Evolutionary conservation across 352 stramenopile genomes (phyloP), one percentile per base, ranked within the genome.

Genomic region (Phytophthora agathidicida): DNA sequence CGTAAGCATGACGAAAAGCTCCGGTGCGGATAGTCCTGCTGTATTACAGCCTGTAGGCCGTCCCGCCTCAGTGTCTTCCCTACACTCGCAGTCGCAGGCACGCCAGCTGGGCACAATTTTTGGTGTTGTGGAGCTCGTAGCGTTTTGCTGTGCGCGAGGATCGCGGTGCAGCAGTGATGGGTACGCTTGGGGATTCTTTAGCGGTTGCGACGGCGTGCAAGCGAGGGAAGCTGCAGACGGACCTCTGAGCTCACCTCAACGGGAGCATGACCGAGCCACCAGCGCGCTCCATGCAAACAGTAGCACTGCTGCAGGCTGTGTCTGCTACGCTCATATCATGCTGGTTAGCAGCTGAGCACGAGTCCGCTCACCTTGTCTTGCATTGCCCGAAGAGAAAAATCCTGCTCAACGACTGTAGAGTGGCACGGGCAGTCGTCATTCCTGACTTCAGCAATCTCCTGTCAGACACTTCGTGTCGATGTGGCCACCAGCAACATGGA

Each of bases 181-280:
- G 48, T 57, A 32, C 35, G n/a, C 26, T 39, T 46, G 14, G 32
- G 56, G 56, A 65, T 65, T 65, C 59, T 64, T 42, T 23, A 33
- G 2, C 4, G 13, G 52, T 61, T 62, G 43, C 53, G 43, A 17
- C 26, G 13, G 6, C 43, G 22, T 17, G 48, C 20, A 36, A 10
- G 20, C 47, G 33, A 44, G 45, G 11, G 19, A 37, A n/a, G 42
- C n/a, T 49, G 47, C 35, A 46, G 33, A 46, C 47, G 22, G 44
- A 22, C 28, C 6, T 5, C 9, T 14, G 30, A 23, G 36, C 36
- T 64, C 46, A 64, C 37, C 27, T 44, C 38, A 58, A 17, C 14
- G 24, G 27, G 30, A 26, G 37, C 19, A 49, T 44, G 28, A 11
- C 19, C 26, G 49, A 17, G 36, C 5, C 8, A n/a, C n/a, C n/a